Base-by-base conservation (phyloP, 352 stramenopile species). In the Peronospora farinosa region DNA sequence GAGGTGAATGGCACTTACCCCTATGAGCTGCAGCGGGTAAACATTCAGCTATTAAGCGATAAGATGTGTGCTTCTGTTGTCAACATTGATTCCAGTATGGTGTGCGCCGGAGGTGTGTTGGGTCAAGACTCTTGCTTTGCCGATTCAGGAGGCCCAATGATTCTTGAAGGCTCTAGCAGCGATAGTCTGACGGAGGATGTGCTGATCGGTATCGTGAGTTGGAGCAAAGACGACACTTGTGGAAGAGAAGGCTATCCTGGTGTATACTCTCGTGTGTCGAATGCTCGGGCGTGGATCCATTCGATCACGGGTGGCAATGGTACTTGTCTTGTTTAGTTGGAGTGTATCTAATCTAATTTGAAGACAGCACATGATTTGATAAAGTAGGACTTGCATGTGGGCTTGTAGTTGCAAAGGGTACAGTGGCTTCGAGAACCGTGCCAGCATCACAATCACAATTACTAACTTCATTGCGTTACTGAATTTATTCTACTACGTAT, bases 81-180 rank as follows among this genome's bases (percentile, higher is more conserved):
- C 1, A 28, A 30, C 0, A 41, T 65, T 7, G 63, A 74, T 36
- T 41, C 37, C 8, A 67, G 65, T 35, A 81, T 83, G 71, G 21
- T 81, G 12, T 83, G 74, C 31, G 72, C 69, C 7, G 69, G 71
- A 6, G 72, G 74, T 5, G 31, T 63, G 12, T 7, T 35, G 9
- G 57, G 57, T 40, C 17, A 12, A 1, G 48, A 85, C 46, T 66
- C 74, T 30, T 85, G 74, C 49, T 42, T 64, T 36, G 65, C 62
- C 15, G 71, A 83, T 62, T 85, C 71, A 4, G 74, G 74, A 9
- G 74, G 74, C 12, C 67, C 74, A 7, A 48, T 85, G 1, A 66
- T 66, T 10, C 25, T 66, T 12, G 48, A 68, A 23, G 23, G 1
- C 15, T 30, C 10, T 2, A 49, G 55, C 5, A 11, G 17, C 13